Evolutionary conservation across 108 stramenopile genomes (phyloP), one percentile per base, ranked within the genome.

Genomic region (Skeletonema menzelii): DNA sequence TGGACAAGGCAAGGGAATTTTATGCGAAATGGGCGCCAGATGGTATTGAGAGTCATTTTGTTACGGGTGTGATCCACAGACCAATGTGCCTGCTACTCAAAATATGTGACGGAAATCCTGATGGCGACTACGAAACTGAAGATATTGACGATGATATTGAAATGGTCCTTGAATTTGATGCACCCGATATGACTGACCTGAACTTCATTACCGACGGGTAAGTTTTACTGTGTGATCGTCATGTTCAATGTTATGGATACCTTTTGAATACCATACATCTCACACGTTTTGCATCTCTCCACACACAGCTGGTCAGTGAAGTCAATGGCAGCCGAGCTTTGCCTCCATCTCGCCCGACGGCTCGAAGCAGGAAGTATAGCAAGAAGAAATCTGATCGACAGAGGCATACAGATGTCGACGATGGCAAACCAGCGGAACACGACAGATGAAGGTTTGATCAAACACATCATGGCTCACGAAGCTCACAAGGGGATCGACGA

Each of bases 301-400:
- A 19, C 5, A 2, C 46, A 8, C 49, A 53, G 49, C 8, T 76
- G 75, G 75, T 70, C 69, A 19, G 34, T 63, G 10, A 70, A 70
- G 46, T 65, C 76, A 30, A 32, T 77, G 71, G 71, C 46, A 28
- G 76, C 76, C 19, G 76, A 77, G 65, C 64, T 77, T 27, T 77
- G 76, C 27, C 76, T 77, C 40, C 76, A 77, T 73, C 76, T 77
- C 17, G 76, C 76, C 28, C 20, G 65, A 34, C 71, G 76, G 26
- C 64, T 77, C 20, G 14, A 66, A 32, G 37, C 70, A 17, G 70
- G 71, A 12, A 63, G 72, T 27, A 59, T 20, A 8, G 32, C 63
- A 32, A 38, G 71, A 77, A 32, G 56, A 28, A 20, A 65, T 17
- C 76, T 77, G 5, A 65, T 77, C 12, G 61, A 66, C 3, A 72